Evolutionary conservation across 352 stramenopile genomes (phyloP).

Genomic region (Pelagophyceae sp.): DNA sequence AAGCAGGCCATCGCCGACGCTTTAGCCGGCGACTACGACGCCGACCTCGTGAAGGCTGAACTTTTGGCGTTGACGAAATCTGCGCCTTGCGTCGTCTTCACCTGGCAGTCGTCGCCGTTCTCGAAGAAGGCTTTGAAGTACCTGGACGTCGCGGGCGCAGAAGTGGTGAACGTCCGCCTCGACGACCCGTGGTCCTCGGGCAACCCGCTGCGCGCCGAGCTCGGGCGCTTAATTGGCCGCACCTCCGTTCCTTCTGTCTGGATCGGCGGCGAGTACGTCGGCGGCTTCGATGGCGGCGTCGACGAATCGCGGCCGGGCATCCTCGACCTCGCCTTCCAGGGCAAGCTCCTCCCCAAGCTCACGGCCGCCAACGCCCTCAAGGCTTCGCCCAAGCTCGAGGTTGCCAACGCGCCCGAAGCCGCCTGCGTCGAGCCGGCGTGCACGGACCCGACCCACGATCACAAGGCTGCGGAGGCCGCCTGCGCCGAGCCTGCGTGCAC

Average conservation of each 20-base stretch:
- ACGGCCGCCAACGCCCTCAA: slow-evolving; percentile 35
- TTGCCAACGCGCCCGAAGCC: too few relatives aligned
- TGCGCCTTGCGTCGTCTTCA: slow-evolving; percentile 45
- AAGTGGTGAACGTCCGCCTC: slow-evolving; percentile 41
- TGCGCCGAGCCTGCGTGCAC: too few relatives aligned
- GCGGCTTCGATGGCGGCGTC: slow-evolving; percentile 43
- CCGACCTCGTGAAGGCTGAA: slow-evolving; percentile 27
- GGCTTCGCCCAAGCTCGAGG: too few relatives aligned
- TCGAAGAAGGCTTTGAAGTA: slow-evolving; percentile 45
- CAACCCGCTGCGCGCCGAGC: slow-evolving; percentile 42
- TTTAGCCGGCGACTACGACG: slow-evolving; percentile 43
- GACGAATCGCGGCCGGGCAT: slow-evolving; percentile 39
- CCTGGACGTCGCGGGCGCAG: slow-evolving; percentile 31
- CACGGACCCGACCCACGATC: too few relatives aligned
- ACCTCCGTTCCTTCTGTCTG: slow-evolving; percentile 43
- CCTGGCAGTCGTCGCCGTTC: slow-evolving; percentile 34
- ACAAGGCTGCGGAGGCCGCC: too few relatives aligned
- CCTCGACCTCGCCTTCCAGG: slow-evolving; percentile 45
- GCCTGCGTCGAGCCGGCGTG: too few relatives aligned
- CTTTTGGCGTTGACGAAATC: slow-evolving; percentile 35
- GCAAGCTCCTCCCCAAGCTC: slow-evolving; percentile 39
- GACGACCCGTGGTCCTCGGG: slow-evolving; percentile 46
- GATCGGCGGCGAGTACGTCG: slow-evolving; percentile 44
- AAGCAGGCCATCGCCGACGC: slow-evolving; percentile 37
- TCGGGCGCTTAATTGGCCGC: slow-evolving; percentile 41